Conservation (phyloP, 73 alveolate species). For the Tetrahymena elliotti region DNA sequence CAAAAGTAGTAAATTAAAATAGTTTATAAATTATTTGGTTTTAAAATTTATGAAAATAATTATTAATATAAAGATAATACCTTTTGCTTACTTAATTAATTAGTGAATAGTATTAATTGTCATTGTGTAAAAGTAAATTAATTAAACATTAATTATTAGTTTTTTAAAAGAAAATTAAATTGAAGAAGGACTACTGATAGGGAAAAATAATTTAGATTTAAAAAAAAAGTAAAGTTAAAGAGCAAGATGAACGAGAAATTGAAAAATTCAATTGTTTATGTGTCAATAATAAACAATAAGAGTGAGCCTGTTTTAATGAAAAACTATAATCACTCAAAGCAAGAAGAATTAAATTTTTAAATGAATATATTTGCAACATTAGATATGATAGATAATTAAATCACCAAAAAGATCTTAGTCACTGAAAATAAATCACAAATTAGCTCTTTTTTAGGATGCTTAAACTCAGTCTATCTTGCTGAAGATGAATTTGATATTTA, state of each 20-base stretch:
- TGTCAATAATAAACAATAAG: not conserved
- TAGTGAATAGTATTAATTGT: too few species aligned
- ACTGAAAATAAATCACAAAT: not conserved
- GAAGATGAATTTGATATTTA: not conserved
- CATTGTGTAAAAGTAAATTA: too few species aligned
- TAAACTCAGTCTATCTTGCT: not conserved
- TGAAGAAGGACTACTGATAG: not conserved
- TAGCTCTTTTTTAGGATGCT: not conserved
- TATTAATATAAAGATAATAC: too few species aligned
- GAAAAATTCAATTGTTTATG: not conserved
- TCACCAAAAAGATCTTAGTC: not conserved
- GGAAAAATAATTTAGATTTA: not conserved
- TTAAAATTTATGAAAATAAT: too few species aligned
- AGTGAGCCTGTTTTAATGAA: not conserved
- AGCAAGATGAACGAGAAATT: not conserved
- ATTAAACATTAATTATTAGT: too few species aligned
- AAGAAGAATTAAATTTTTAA: not conserved
- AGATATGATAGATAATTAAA: not conserved
- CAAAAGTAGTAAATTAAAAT: too few species aligned
- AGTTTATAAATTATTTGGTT: too few species aligned
- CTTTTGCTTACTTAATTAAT: too few species aligned
- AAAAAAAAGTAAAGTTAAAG: not conserved
- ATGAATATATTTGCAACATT: not conserved
- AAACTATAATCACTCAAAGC: not conserved
- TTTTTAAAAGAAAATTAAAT: too few species aligned